phyloP scores from a whole-genome alignment of 2,329 filamentous ascomycete species.

The Claviceps purpurea region DNA sequence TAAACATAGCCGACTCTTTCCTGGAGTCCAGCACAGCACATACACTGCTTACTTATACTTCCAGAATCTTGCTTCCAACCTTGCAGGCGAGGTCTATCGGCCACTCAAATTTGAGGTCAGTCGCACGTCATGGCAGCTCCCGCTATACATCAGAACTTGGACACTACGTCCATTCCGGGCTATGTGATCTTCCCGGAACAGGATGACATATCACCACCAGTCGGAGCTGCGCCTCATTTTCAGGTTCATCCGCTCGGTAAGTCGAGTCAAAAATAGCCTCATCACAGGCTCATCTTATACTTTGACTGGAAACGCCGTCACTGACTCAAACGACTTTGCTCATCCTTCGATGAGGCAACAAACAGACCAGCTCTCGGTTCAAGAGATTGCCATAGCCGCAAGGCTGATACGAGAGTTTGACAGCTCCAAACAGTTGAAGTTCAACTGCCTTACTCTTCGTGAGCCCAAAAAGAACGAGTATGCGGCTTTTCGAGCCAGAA shows the following conservation, averaged over 20 bases:
- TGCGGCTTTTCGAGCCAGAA: conserved; percentile 41
- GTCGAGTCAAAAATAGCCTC: not conserved
- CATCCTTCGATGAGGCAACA: not conserved
- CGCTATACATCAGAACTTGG: conserved; percentile 11
- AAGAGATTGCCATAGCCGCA: conserved; percentile 38
- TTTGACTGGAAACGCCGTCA: not conserved
- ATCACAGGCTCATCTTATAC: not conserved
- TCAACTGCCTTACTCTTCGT: conserved; percentile 53
- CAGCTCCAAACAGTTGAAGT: conserved; percentile 21
- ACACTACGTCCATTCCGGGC: conserved; percentile 29
- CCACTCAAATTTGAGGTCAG: not conserved
- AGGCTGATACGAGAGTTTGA: conserved; percentile 32
- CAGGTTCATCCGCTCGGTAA: conserved; percentile 24
- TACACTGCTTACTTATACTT: not conserved
- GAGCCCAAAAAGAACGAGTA: conserved; percentile 53
- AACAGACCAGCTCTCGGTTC: conserved; percentile 37
- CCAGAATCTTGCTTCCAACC: not conserved
- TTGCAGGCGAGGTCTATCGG: not conserved
- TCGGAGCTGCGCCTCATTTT: conserved; percentile 17
- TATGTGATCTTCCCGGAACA: conserved; percentile 33
- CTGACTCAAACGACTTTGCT: not conserved
- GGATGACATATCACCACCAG: conserved; percentile 22
- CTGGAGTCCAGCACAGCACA: not conserved
- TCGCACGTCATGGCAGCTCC: conserved; percentile 10
- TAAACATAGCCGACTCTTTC: not conserved